Evolutionary conservation across 1,284 basidiomycete species (phyloP).

Genomic region (Chiua sp.): DNA sequence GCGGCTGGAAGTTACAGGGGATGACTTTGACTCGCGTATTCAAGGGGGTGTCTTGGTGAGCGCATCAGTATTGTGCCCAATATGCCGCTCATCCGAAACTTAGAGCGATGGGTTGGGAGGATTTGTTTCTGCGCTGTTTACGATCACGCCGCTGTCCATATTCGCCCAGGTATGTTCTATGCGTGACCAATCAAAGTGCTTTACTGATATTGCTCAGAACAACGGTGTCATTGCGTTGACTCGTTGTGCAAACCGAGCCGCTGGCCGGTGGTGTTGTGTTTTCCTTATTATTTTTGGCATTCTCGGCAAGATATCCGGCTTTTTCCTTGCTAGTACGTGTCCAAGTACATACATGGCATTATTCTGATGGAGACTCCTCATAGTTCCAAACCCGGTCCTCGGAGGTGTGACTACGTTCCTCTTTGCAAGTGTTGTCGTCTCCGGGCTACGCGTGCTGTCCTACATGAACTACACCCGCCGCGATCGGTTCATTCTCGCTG

Average conservation of each 20-base stretch:
- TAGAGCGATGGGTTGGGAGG: conserved; percentile 78
- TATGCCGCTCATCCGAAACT: neutral
- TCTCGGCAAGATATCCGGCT: conserved; percentile 80
- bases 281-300: conserved; percentile 79
- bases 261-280: conserved; percentile 74
- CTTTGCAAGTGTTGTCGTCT: conserved; percentile 66
- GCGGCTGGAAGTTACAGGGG: conserved; percentile 67
- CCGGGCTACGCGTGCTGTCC: conserved; percentile 77
- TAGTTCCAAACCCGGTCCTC: conserved; percentile 73
- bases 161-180: conserved; percentile 72
- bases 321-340: conserved; percentile 70
- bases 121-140: conserved; percentile 79
- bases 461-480: conserved; percentile 70
- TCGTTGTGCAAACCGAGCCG: conserved; percentile 74
- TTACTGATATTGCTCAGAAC: conserved; percentile 50
- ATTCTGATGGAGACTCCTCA: neutral
- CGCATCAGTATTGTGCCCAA: neutral
- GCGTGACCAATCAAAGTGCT: neutral
- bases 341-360: neutral
- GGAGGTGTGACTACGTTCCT: conserved; percentile 87
- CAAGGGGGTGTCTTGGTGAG: conserved; percentile 84
- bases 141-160: conserved; percentile 79
- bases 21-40: conserved; percentile 79
- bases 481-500: conserved; percentile 79
- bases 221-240: conserved; percentile 84